A percentile compares a stretch with the other conserved stretches of the same genome.
Conservation (phyloP, 2,329 filamentous ascomycete species). For the Gaeumannomyces tritici region DNA sequence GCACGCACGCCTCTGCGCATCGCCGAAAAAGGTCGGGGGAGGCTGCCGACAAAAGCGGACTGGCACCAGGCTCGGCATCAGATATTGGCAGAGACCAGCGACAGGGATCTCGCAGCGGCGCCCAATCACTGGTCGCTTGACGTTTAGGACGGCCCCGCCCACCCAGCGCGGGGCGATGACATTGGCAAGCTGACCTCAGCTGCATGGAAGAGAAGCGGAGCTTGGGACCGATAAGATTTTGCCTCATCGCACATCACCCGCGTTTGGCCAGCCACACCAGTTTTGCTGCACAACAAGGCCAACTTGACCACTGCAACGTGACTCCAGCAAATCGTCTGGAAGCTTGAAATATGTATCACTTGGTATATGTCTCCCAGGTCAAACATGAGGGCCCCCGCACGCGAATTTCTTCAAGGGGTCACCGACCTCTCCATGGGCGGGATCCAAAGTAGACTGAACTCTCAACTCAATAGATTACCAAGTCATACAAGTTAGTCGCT, state of each 20-base stretch:
- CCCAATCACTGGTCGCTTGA: not conserved
- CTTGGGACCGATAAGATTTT: constrained; percentile 16
- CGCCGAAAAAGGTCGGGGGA: not conserved
- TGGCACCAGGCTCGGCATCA: not conserved
- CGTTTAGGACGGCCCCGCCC: not conserved
- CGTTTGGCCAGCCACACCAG: no score
- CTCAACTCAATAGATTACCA: not conserved
- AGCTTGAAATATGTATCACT: not conserved
- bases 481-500: not conserved
- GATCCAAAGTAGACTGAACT: not conserved
- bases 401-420: no score
- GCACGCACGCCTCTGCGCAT: not conserved
- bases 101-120: not conserved
- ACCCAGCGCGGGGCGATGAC: not conserved
- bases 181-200: not conserved
- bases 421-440: no score
- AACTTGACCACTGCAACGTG: no score
- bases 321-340: no score
- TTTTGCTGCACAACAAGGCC: constrained; percentile 9
- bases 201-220: not conserved
- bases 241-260: not conserved
- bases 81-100: not conserved
- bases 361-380: not conserved
- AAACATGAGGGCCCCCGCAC: no score
- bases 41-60: not conserved